Percentiles rank a stretch among this genome's conserved stretches.
Evolutionary conservation across 2,329 filamentous ascomycete genomes (phyloP).

Genomic region (Scedosporium dehoogii): DNA sequence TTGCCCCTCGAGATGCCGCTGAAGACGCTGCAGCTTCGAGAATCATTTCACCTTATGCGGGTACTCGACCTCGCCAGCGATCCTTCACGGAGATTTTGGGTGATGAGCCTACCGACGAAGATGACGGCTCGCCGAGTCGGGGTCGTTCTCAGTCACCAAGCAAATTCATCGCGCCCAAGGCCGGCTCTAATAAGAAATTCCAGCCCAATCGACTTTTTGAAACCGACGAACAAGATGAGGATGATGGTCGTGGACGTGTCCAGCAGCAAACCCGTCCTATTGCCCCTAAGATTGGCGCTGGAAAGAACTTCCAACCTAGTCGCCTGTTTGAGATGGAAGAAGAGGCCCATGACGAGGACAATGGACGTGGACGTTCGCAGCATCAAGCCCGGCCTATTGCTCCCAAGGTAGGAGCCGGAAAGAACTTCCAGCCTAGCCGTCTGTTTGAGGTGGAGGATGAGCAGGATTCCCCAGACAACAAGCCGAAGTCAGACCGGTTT

Average conservation of each 20-base stretch:
- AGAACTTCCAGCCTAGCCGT: constrained; percentile 53
- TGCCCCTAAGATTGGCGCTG: constrained; percentile 42
- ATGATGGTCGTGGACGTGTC: constrained; percentile 37
- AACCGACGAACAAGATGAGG: constrained; percentile 35
- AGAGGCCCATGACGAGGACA: constrained; percentile 36
- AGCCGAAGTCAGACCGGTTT: constrained; percentile 30
- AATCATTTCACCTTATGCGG: constrained; percentile 53
- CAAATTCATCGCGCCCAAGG: constrained; percentile 36
- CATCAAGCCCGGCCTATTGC: constrained; percentile 35
- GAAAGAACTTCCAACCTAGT: constrained; percentile 52
- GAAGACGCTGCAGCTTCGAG: constrained; percentile 36
- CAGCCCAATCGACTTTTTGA: constrained; percentile 47
- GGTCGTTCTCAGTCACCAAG: constrained; percentile 38
- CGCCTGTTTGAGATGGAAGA: constrained; percentile 50
- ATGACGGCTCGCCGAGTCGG: constrained; percentile 25
- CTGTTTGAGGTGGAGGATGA: constrained; percentile 45
- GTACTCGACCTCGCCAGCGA: constrained; percentile 53
- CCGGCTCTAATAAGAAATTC: constrained; percentile 43
- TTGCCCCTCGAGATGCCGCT: constrained; percentile 56
- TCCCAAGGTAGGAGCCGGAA: constrained; percentile 45
- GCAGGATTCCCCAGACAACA: neutral
- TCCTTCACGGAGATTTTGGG: constrained; percentile 62
- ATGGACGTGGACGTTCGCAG: constrained; percentile 39
- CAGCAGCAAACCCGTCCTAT: constrained; percentile 36
- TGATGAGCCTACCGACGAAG: constrained; percentile 31